Evolutionary conservation across 2,329 filamentous ascomycete genomes (phyloP).

Genomic region (Aspergillus costaricaensis): DNA sequence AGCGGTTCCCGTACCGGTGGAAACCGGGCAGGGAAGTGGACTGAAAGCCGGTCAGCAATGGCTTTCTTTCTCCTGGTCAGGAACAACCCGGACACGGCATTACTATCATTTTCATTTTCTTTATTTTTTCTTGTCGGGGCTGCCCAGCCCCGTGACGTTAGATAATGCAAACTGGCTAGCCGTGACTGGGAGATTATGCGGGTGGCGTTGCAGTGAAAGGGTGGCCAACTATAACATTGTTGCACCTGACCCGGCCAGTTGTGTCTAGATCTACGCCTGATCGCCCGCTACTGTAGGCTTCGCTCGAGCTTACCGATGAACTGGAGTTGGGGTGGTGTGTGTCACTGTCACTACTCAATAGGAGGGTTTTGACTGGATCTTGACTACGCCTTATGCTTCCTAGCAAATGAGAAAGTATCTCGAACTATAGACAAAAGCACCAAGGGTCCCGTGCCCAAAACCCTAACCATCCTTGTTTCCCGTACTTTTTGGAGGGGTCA

Average conservation of each 20-base stretch:
- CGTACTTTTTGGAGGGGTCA: neutral
- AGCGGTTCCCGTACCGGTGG: conserved; percentile 22
- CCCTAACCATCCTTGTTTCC: neutral
- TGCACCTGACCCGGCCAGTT: neutral
- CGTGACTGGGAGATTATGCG: neutral
- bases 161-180: neutral
- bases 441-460: neutral
- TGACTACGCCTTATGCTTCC: neutral
- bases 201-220: neutral
- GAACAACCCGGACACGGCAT: too few relatives aligned
- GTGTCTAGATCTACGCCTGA: neutral
- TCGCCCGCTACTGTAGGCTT: neutral
- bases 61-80: too few relatives aligned
- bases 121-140: too few relatives aligned
- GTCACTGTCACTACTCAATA: neutral
- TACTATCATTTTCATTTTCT: too few relatives aligned
- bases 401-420: neutral
- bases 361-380: neutral
- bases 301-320: neutral
- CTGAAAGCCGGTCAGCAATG: neutral
- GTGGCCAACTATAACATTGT: neutral
- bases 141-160: neutral
- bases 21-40: conserved; percentile 18
- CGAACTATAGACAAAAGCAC: neutral
- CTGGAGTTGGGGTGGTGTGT: neutral